Evolutionary conservation across 768 basidiomycete species (phyloP), one percentile per base, ranked within the genome.

Genomic region (Royoungia palumana): DNA sequence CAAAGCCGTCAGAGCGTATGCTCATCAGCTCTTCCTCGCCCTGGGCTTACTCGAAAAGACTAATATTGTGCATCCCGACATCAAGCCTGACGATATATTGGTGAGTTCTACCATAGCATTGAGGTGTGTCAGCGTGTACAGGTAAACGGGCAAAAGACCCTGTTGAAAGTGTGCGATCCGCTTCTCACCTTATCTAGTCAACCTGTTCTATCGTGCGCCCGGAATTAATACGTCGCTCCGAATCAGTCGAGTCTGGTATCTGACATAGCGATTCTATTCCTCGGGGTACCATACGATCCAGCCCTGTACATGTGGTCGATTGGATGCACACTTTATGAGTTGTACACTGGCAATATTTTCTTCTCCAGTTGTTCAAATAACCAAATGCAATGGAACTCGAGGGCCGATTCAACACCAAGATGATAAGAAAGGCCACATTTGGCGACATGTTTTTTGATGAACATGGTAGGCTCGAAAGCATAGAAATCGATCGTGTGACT

Each of bases 361-460:
- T 92, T 98, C 68, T 96, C 96, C 0, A 95, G 95, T 12, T 83
- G 92, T 34, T 90, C 90, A 16, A 98, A 99, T 70, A 96, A 96
- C 63, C 94, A 98, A 62, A 98, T 98, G 95, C 75, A 89, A 97
- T 97, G 94, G 95, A 98, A 67, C 76, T 96, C 49, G 94, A 91
- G 67, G 94, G 96, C 30, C 79, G 93, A 42, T 89, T 98, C 72
- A 94, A 92, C 62, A 77, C 81, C 55, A 93, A 92, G 70, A 83
- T 92, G 83, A 87, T 98, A 68, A 96, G 94, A 72, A 92, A 87
- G 64, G 89, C 89, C 1, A 86, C 87, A 63, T 97, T 98, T 70
- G 91, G 89, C 2, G 86, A 91, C 43, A 70, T 87, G 58, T 95
- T 94, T 62, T 99, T 98, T 56, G 94, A 98, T 60, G 94, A 96